phyloP scores from a whole-genome alignment of 805 yeast species.

The Saccharomyces mikatae region DNA sequence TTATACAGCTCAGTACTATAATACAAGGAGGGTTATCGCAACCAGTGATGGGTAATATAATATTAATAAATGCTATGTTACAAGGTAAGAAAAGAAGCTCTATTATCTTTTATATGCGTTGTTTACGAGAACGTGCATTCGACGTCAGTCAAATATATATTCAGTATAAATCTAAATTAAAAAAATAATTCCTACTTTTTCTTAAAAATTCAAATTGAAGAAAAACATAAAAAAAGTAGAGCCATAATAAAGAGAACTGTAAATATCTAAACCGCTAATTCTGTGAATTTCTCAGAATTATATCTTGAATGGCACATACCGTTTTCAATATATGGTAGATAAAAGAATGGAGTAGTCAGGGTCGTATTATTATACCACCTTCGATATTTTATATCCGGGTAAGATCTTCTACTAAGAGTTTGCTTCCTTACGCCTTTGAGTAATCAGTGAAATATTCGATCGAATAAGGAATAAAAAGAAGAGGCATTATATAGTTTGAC shows the following conservation, averaged over 20 bases:
- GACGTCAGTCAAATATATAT: too few relatives aligned
- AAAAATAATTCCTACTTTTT: too few relatives aligned
- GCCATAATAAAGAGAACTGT: neutral
- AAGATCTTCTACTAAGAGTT: neutral
- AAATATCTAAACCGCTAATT: neutral
- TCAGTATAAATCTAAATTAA: too few relatives aligned
- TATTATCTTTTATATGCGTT: too few relatives aligned
- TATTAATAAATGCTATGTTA: neutral
- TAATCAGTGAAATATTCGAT: neutral
- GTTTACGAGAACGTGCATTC: too few relatives aligned
- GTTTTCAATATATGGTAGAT: too few relatives aligned
- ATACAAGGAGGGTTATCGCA: neutral
- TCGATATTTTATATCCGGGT: neutral
- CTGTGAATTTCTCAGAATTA: neutral
- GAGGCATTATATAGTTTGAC: neutral
- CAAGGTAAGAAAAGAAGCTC: neutral
- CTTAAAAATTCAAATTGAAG: too few relatives aligned
- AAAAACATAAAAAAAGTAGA: too few relatives aligned
- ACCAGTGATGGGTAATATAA: neutral
- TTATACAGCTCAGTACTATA: neutral
- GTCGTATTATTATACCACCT: neutral
- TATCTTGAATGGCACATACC: neutral
- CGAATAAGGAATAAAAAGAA: neutral
- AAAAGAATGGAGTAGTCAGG: too few relatives aligned
- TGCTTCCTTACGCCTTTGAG: neutral